phyloP scores from a whole-genome alignment of 371 early-diverging fungal genomes.

The Actinomucor elegans region DNA sequence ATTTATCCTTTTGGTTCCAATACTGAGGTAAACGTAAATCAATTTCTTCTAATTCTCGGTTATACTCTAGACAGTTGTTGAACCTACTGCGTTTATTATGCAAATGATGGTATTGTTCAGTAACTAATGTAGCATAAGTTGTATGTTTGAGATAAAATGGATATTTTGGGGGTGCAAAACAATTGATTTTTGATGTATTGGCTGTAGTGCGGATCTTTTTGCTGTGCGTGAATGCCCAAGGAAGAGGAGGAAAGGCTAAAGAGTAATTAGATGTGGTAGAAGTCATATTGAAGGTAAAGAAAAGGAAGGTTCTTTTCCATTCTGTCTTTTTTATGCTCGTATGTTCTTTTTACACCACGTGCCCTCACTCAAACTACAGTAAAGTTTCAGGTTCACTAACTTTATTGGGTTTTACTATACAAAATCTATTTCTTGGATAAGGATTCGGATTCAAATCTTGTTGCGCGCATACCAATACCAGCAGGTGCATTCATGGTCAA shows the following conservation, averaged over 20 bases:
- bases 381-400: too few species aligned
- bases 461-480: slow-evolving; percentile 77
- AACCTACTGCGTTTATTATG: not conserved
- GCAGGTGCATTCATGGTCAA: slow-evolving; percentile 73
- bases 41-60: slow-evolving; percentile 3
- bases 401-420: not conserved
- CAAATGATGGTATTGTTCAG: slow-evolving; percentile 31
- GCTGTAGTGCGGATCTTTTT: too few species aligned
- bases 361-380: slow-evolving; percentile 11
- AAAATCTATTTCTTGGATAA: slow-evolving; percentile 23
- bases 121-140: slow-evolving; percentile 29
- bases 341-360: slow-evolving; percentile 6
- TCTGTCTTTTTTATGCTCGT: slow-evolving; percentile 1
- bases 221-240: too few species aligned
- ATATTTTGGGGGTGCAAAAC: slow-evolving; percentile 27
- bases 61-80: slow-evolving; percentile 7
- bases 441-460: slow-evolving; percentile 68
- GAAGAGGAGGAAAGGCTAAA: slow-evolving; percentile 28
- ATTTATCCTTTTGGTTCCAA: slow-evolving; percentile 64
- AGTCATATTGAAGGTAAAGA: slow-evolving; percentile 1
- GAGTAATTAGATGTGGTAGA: slow-evolving; percentile 3
- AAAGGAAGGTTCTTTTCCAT: slow-evolving; percentile 2
- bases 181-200: too few species aligned
- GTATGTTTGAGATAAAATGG: slow-evolving; percentile 41
- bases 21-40: slow-evolving; percentile 55